Evolutionary conservation across 345 rosid genomes (phyloP), one percentile per base, ranked within the genome.

Genomic region (Moricandia arvensis): DNA sequence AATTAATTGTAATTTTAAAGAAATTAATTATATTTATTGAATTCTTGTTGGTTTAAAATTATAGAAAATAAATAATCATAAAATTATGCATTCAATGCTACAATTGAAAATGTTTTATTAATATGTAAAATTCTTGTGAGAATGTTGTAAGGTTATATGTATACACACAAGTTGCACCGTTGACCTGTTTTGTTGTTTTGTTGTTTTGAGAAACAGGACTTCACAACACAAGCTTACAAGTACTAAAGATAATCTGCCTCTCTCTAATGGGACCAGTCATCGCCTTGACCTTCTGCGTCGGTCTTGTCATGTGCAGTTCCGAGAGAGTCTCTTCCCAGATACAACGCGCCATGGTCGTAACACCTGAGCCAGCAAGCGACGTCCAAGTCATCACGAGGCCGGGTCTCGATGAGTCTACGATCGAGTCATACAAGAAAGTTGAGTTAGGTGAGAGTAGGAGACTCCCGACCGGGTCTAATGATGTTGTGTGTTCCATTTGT

Each of bases 391-490:
- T 45, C 30, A 15, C 45, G 8, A 61, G 41, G 21, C 72, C 66
- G 21, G 96, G 98, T 13, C 76, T 91, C 45, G 93, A 89, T 27
- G 91, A 87, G 29, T 82, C 87, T 65, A 86, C 87, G 11, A 91
- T 86, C 24, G 89, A 86, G 75, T 89, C 97, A 1, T 93, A 84
- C 73, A 72, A 86, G 41, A 88, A 88, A 81, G 61, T 91, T 47
- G 93, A 84, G 34, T 73, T 88, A 0, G 96, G 89, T 1, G 96
- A 87, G 54, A 87, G 96, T 76, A 81, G 76, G 79, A 74, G 91
- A 24, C 72, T 90, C 4, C 90, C 93, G 0, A 58, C 80, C 67
- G 87, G 90, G 16, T 85, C 80, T 3, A 87, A 84, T 57, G 82
- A 79, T 60, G 73, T 31, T 79, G 60, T 79, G n/a, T 91, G 96